Evolutionary conservation across 352 stramenopile species (phyloP), one percentile per base, ranked within the genome.

Genomic region (Elongisporangium undulatum): DNA sequence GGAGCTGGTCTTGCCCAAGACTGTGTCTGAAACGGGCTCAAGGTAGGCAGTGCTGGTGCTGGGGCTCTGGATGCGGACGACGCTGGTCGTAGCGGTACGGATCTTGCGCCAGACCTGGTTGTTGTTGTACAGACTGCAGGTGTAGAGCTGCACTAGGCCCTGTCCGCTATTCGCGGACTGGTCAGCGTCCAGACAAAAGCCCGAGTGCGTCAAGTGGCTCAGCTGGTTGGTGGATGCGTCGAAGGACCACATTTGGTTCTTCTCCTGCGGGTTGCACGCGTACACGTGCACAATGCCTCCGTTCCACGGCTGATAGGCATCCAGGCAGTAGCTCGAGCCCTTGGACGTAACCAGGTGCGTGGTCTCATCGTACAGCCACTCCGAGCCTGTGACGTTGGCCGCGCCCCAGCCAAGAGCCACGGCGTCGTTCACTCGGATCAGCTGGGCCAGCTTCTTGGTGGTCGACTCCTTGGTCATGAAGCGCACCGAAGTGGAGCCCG

Each of bases 151-250:
- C 13, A 74, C 55, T 21, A 67, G 56, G 24, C 66, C 73, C 16
- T 64, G 56, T 17, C 67, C 72, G 45, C 64, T 67, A 62, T 77
- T 79, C n/a, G 17, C 64, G 4, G 68, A 17, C 34, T 74, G 69
- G 53, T 85, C 79, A 9, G 66, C 65, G 64, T 89, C 79, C 16
- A 91, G 55, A 49, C 81, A 91, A 55, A 88, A 87, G n/a, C 75
- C 75, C 13, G 20, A 3, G 63, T 85, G 72, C 4, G 59, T 78
- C 56, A 68, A 2, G 60, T 87, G 77, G 29, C 67, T 68, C 17
- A 87, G 56, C 57, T 85, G 72, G 48, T 75, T 71, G 0, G 77
- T 83, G 4, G 48, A 19, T 8, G 65, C 17, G 49, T 87, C 68
- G 20, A 79, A 22, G 12, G 29, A 58, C 77, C 72, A 85, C 49